phyloP scores from a whole-genome alignment of 1,284 basidiomycete genomes.

The Neolentinus lepideus region DNA sequence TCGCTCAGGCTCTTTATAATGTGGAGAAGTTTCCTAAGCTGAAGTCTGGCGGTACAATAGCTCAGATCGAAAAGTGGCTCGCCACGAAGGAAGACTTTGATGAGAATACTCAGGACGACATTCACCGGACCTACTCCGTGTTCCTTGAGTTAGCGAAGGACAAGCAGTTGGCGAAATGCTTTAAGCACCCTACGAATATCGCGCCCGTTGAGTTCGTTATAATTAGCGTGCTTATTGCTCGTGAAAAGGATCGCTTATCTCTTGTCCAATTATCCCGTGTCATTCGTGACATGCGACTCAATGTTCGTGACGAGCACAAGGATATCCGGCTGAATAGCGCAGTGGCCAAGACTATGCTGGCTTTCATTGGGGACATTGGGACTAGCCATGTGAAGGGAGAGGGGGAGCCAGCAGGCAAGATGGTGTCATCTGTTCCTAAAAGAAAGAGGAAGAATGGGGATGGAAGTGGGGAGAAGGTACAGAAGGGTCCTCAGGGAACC shows the following conservation, averaged over 20 bases:
- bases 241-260: constrained; percentile 28
- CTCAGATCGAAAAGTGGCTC: constrained; percentile 51
- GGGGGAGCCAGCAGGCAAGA: background rate
- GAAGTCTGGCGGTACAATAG: constrained; percentile 25
- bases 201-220: constrained; percentile 59
- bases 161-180: constrained; percentile 21
- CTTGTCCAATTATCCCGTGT: constrained; percentile 32
- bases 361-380: constrained; percentile 28
- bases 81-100: constrained; percentile 22
- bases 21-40: constrained; percentile 36
- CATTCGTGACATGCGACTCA: constrained; percentile 39
- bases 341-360: constrained; percentile 40
- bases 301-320: constrained; percentile 37
- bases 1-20: constrained; percentile 44
- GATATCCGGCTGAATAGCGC: constrained; percentile 48
- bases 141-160: constrained; percentile 33
- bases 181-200: constrained; percentile 35
- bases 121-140: constrained; percentile 35
- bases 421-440: background rate
- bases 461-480: background rate
- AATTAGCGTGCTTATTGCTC: constrained; percentile 42
- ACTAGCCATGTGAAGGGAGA: background rate
- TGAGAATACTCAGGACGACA: constrained; percentile 23
- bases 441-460: background rate
- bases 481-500: background rate